These are phyloP conservation scores for Pistacia atlantica DNA, from an alignment of 345 rosid species.

Conservation along the genomic window DNA sequence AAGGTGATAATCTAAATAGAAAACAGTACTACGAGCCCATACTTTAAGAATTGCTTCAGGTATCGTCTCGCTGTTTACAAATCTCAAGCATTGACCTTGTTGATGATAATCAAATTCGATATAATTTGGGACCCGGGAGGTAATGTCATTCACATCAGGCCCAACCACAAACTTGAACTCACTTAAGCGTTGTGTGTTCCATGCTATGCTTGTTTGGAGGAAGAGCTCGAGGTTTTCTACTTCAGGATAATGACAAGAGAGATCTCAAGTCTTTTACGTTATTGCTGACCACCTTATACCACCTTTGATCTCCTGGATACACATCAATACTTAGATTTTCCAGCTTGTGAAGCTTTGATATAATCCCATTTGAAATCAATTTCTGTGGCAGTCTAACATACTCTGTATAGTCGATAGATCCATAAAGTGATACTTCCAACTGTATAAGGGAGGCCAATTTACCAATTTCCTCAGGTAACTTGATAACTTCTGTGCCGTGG, in stretches of 20 bases:
- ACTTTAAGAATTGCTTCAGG: background rate
- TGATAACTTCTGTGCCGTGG: background rate
- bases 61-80: slow-evolving; percentile 10
- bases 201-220: no score
- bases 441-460: no score
- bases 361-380: background rate
- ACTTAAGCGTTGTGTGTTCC: no score
- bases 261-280: slow-evolving; percentile 3
- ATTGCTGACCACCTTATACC: slow-evolving; percentile 3
- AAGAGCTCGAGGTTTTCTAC: no score
- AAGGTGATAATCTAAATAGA: slow-evolving; percentile 6
- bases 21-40: no score
- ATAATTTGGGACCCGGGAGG: no score
- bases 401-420: no score
- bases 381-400: background rate
- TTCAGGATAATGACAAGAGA: slow-evolving; percentile 14
- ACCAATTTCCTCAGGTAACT: background rate
- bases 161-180: no score
- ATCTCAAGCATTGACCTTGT: slow-evolving; percentile 17
- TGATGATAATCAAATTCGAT: background rate
- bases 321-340: slow-evolving; percentile 7
- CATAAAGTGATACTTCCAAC: no score
- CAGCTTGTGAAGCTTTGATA: slow-evolving; percentile 10
- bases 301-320: slow-evolving; percentile 21
- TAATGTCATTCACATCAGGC: no score